Conservation (phyloP, 176 grass and related monocot genomes). For the Thinopyrum elongatum region DNA sequence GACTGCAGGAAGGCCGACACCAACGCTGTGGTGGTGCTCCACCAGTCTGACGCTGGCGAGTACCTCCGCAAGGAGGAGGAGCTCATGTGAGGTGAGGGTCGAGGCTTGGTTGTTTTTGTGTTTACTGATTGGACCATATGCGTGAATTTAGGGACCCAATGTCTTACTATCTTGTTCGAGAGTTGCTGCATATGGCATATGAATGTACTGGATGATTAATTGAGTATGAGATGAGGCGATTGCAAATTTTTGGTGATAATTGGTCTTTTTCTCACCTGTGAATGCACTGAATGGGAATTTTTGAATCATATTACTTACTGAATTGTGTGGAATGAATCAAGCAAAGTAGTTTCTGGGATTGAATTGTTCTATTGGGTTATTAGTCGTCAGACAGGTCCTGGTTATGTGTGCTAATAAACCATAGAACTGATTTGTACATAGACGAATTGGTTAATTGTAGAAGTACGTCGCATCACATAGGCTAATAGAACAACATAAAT, state of each 20-base stretch:
- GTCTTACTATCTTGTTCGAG: not conserved
- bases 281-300: not conserved
- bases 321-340: not conserved
- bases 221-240: not conserved
- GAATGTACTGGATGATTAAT: not conserved
- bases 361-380: not conserved
- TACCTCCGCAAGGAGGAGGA: constrained; percentile 84
- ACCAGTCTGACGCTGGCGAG: constrained; percentile 70
- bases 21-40: constrained; percentile 71
- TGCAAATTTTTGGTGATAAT: not conserved
- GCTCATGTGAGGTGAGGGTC: constrained; percentile 53
- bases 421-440: not conserved
- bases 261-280: not conserved
- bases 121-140: not conserved
- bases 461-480: not conserved
- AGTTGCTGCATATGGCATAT: not conserved
- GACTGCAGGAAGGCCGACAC: constrained; percentile 85
- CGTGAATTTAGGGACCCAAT: not conserved
- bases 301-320: not conserved
- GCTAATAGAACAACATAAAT: not conserved
- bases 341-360: not conserved
- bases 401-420: not conserved
- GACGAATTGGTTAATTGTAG: not conserved
- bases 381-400: not conserved
- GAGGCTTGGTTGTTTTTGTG: not conserved